Conservation (phyloP, 2,329 filamentous ascomycete genomes). For the Fusarium sp. region DNA sequence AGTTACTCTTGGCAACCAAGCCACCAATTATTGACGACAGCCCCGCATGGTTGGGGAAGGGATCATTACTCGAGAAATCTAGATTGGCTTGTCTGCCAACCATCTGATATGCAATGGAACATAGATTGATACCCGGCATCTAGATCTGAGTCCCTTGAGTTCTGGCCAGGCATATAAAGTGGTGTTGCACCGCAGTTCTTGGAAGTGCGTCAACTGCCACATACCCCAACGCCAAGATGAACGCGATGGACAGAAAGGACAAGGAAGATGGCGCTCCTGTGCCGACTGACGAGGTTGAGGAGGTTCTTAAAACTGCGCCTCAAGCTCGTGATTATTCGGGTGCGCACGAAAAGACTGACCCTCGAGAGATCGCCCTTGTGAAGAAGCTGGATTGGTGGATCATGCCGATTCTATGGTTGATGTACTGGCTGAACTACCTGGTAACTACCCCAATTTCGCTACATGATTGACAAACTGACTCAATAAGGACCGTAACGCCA, state of each 20-base stretch:
- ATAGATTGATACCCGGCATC: neutral
- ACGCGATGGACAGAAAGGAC: neutral
- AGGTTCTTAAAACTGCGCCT: slow-evolving; percentile 12
- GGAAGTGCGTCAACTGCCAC: neutral
- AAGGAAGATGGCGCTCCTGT: neutral
- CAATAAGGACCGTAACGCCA: slow-evolving; percentile 56
- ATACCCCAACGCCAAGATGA: neutral
- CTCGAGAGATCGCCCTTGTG: slow-evolving; percentile 34
- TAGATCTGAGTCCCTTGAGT: neutral
- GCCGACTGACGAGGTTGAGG: slow-evolving; percentile 15
- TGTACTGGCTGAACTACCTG: slow-evolving; percentile 57
- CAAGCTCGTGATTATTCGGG: slow-evolving; percentile 33
- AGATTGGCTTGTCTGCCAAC: neutral
- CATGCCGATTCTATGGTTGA: slow-evolving; percentile 49
- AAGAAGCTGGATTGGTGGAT: slow-evolving; percentile 36
- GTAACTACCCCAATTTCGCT: neutral
- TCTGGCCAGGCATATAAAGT: neutral
- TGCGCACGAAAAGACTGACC: slow-evolving; percentile 35
- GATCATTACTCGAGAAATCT: neutral
- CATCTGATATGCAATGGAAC: neutral
- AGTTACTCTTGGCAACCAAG: neutral
- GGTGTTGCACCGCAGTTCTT: neutral
- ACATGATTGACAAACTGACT: neutral
- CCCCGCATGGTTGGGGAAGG: neutral
- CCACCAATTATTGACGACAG: neutral